Evolutionary conservation across 345 rosid species (phyloP).

Genomic region (Salix brachista): DNA sequence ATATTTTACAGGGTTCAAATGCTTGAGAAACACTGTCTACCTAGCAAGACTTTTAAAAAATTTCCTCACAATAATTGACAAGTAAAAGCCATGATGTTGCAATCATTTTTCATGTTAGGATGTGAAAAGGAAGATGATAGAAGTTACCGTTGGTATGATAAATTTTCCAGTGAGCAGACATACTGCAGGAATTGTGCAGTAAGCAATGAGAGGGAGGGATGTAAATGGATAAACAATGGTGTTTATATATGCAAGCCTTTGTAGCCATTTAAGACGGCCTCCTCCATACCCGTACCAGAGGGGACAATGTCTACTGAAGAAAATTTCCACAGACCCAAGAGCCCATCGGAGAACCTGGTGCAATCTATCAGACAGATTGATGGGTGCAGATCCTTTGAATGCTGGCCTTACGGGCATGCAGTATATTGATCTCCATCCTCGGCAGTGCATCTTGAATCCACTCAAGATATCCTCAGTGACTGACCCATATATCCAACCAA

Average conservation of each 20-base stretch:
- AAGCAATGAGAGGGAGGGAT: slow-evolving; percentile 88
- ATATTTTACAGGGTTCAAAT: neutral
- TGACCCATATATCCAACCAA: slow-evolving; percentile 98
- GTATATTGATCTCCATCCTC: slow-evolving; percentile 97
- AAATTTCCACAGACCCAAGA: slow-evolving; percentile 91
- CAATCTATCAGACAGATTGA: slow-evolving; percentile 87
- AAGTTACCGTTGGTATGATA: slow-evolving; percentile 86
- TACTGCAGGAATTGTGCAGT: slow-evolving; percentile 85
- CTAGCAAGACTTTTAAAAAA: neutral
- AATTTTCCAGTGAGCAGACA: slow-evolving; percentile 97
- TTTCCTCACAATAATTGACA: neutral
- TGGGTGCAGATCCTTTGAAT: slow-evolving; percentile 98
- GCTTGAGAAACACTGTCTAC: neutral
- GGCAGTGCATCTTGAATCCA: slow-evolving; percentile 98
- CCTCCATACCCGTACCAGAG: slow-evolving; percentile 95
- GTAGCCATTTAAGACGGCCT: slow-evolving; percentile 91
- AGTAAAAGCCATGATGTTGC: neutral
- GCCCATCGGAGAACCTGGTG: slow-evolving; percentile 99
- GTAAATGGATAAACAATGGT: slow-evolving; percentile 98
- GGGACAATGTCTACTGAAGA: slow-evolving; percentile 94
- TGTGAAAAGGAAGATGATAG: neutral
- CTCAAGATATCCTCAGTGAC: slow-evolving; percentile 93
- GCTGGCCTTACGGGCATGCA: slow-evolving; percentile 98
- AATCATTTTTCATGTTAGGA: neutral
- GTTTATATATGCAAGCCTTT: slow-evolving; percentile 84